Conservation (phyloP, 352 stramenopile species). For the Pythium biforme region DNA sequence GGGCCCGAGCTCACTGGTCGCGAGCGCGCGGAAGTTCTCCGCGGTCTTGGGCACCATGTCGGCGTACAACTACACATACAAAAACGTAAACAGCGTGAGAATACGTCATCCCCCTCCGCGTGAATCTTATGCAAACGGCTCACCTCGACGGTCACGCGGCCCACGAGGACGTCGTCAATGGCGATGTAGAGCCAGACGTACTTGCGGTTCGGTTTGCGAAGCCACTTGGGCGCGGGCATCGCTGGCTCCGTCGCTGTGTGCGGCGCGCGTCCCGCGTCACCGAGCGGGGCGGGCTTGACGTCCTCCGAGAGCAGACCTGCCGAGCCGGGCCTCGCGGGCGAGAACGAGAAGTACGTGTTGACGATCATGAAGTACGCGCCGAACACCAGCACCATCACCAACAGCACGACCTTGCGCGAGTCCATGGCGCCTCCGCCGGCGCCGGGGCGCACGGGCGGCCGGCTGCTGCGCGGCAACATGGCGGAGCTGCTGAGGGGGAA, state of each 20-base stretch:
- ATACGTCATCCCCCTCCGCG: too few species aligned
- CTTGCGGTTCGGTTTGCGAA: slow-evolving; percentile 61
- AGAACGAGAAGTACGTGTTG: slow-evolving; percentile 63
- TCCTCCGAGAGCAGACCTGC: slow-evolving; percentile 3
- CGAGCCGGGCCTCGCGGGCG: slow-evolving; percentile 4
- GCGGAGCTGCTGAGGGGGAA: not conserved
- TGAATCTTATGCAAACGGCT: not conserved
- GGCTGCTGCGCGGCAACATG: slow-evolving; percentile 41
- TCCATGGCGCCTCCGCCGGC: slow-evolving; percentile 29
- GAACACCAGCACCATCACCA: slow-evolving; percentile 54
- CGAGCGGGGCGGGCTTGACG: slow-evolving; percentile 3
- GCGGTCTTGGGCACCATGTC: slow-evolving; percentile 97
- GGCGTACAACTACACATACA: slow-evolving; percentile 74
- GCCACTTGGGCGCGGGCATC: slow-evolving; percentile 30
- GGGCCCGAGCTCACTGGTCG: slow-evolving; percentile 93
- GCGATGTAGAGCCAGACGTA: slow-evolving; percentile 87
- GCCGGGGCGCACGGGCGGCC: slow-evolving; percentile 7
- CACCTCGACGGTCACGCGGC: slow-evolving; percentile 75
- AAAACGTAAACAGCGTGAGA: too few species aligned
- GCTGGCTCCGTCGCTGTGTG: not conserved
- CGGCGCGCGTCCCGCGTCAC: not conserved
- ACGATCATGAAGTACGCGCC: slow-evolving; percentile 63
- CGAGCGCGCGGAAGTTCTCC: slow-evolving; percentile 97
- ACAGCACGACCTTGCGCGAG: slow-evolving; percentile 53
- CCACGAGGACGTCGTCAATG: slow-evolving; percentile 70